Base-by-base conservation (phyloP, 176 grass and related monocot species). In the Phoenix dactylifera region DNA sequence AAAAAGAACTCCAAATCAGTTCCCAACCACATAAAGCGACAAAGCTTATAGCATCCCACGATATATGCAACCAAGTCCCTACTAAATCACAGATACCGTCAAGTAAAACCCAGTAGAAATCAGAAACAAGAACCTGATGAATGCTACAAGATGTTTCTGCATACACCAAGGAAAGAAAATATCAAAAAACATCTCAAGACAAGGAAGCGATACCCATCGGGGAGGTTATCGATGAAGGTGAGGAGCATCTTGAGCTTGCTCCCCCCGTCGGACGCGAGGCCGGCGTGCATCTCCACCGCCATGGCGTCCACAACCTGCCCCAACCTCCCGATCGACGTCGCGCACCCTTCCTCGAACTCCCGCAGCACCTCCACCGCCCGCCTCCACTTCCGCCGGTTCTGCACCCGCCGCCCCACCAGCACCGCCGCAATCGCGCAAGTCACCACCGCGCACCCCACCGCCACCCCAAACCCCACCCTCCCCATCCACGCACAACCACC, bases 211-310 rank as follows among this genome's bases (percentile, higher is more conserved):
- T 81, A 81, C 82, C 82, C 67, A 17, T 82, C 26, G 15, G 75
- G 86, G 24, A 89, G 86, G 26, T 51, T 6, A 49, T 89, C 86
- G 51, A 89, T 44, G 64, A 72, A 85, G 82, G 82, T 89, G 35
- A 79, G 82, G 3, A 89, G 86, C 86, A 89, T 85, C 67, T 79
- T 79, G 67, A 89, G 81, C 71, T 82, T 89, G 78, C 86, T 85
- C 22, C 78, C 78, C 20, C 60, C 78, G 56, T 89, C 82, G 18
- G 71, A 76, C 16, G 82, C 78, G 57, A 85, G 80, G 5, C 86
- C 86, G 0, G 86, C 82, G 71, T 82, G 76, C 86, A 89, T 89
- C 86, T 85, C 86, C 52, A 89, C 65, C 50, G 67, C 59, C 64
- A 89, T 76, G 63, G 77, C 83, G 71, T 89, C 70, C 32, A 73